These are phyloP conservation scores for Panus rudis DNA, from an alignment of 768 basidiomycete species.

Conservation along the genomic window DNA sequence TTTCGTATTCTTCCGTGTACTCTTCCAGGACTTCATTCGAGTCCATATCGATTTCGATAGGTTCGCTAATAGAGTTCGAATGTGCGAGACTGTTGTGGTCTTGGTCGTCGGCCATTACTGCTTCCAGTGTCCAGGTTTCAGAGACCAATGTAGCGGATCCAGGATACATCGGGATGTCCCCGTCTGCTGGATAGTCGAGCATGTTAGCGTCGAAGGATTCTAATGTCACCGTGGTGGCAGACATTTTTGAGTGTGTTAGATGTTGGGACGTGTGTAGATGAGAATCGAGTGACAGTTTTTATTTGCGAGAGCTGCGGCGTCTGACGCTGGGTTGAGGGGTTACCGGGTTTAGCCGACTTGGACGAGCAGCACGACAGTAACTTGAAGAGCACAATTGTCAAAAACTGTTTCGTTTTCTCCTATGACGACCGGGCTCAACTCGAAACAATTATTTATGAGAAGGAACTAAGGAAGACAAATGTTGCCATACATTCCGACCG, in stretches of 20 bases:
- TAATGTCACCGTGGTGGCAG: constrained; percentile 7
- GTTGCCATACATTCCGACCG: too few species aligned
- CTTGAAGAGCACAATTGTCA: too few species aligned
- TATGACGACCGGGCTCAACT: too few species aligned
- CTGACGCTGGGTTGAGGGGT: too few species aligned
- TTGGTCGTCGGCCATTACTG: constrained; percentile 11
- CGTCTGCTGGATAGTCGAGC: constrained; percentile 11
- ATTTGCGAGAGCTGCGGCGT: too few species aligned
- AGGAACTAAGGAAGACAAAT: too few species aligned
- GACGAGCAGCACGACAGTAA: too few species aligned
- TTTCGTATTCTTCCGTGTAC: constrained; percentile 14
- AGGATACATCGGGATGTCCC: constrained; percentile 11
- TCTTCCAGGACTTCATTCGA: constrained; percentile 11
- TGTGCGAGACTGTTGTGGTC: not conserved
- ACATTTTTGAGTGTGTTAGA: constrained; percentile 7
- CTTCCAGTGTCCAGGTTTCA: constrained; percentile 9
- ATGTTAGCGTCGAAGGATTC: constrained; percentile 12
- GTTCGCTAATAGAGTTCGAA: constrained; percentile 4
- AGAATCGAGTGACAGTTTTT: too few species aligned
- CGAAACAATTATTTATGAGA: too few species aligned
- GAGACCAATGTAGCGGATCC: not conserved
- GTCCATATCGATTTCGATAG: constrained; percentile 15
- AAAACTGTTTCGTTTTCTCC: too few species aligned
- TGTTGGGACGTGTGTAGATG: too few species aligned
- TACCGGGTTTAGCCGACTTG: too few species aligned